phyloP scores from a whole-genome alignment of 2,329 filamentous ascomycete species.

The Achaetomium macrosporum region DNA sequence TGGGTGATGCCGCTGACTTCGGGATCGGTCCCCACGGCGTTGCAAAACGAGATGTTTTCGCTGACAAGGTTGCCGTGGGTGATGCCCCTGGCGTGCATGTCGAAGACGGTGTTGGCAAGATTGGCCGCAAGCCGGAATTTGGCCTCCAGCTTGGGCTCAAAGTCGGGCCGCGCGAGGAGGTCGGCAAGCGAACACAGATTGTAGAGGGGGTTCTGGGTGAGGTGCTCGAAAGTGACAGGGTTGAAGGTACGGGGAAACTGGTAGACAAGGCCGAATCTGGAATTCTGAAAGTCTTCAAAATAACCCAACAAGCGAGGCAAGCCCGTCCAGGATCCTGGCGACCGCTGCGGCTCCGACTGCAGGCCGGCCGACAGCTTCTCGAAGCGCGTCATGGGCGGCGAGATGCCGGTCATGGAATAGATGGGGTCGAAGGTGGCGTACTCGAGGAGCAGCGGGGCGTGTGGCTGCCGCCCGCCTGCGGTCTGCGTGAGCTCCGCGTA shows the following conservation, averaged over 20 bases:
- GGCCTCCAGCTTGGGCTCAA: conserved; percentile 64
- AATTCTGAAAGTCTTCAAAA: conserved; percentile 66
- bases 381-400: conserved; percentile 59
- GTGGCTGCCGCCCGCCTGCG: conserved; percentile 38
- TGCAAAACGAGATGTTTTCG: conserved; percentile 62
- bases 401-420: conserved; percentile 56
- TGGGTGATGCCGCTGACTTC: conserved; percentile 33
- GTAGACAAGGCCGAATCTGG: conserved; percentile 69
- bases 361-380: conserved; percentile 57
- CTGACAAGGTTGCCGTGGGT: conserved; percentile 65
- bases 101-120: conserved; percentile 65
- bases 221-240: conserved; percentile 47
- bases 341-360: conserved; percentile 47
- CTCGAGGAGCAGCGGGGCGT: conserved; percentile 60
- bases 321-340: conserved; percentile 54
- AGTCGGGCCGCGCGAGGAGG: conserved; percentile 45
- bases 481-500: conserved; percentile 43
- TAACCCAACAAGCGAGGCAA: conserved; percentile 59
- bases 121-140: conserved; percentile 72
- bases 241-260: conserved; percentile 63
- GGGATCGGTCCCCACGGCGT: conserved; percentile 37
- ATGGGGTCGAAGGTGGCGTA: conserved; percentile 61
- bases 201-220: conserved; percentile 45
- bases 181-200: conserved; percentile 50
- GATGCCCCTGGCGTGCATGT: conserved; percentile 63